phyloP scores from a whole-genome alignment of 805 yeast genomes.

The Candida krabiensis region DNA sequence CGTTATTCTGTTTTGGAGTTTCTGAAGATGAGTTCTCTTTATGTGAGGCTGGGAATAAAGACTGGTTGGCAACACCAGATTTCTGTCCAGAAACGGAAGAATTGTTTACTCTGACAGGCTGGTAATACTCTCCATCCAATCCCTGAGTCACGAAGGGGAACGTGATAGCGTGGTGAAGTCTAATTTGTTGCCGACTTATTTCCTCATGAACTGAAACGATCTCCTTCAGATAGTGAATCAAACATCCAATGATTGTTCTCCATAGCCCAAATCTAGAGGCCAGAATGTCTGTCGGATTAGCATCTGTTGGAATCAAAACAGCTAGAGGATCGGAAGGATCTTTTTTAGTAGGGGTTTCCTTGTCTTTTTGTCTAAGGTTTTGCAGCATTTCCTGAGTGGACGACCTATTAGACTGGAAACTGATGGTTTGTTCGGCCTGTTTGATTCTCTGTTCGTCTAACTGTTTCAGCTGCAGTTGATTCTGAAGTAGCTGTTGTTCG shows the following conservation, averaged over 20 bases:
- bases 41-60: slow-evolving; percentile 11
- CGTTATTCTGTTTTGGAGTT: slow-evolving; percentile 28
- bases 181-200: slow-evolving; percentile 74
- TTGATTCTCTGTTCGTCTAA: slow-evolving; percentile 43
- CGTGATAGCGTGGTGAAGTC: slow-evolving; percentile 76
- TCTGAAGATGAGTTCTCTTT: slow-evolving; percentile 19
- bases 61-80: slow-evolving; percentile 3
- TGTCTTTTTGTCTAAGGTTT: slow-evolving; percentile 21
- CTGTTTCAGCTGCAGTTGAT: slow-evolving; percentile 46
- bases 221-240: slow-evolving; percentile 74
- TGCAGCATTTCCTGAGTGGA: slow-evolving; percentile 31
- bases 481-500: slow-evolving; percentile 45
- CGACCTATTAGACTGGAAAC: slow-evolving; percentile 35
- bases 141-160: slow-evolving; percentile 50
- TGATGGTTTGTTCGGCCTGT: slow-evolving; percentile 44
- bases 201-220: slow-evolving; percentile 87
- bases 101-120: slow-evolving; percentile 32
- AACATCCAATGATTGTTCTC: slow-evolving; percentile 74
- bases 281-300: slow-evolving; percentile 83
- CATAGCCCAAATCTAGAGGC: slow-evolving; percentile 85
- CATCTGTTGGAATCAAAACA: slow-evolving; percentile 53
- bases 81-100: slow-evolving; percentile 4
- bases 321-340: slow-evolving; percentile 52
- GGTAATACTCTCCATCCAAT: slow-evolving; percentile 38
- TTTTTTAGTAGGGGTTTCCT: slow-evolving; percentile 18